A percentile compares a stretch with the other conserved stretches of the same genome.
phyloP scores from a whole-genome alignment of 345 rosid species.

The Gossypium thurberi region DNA sequence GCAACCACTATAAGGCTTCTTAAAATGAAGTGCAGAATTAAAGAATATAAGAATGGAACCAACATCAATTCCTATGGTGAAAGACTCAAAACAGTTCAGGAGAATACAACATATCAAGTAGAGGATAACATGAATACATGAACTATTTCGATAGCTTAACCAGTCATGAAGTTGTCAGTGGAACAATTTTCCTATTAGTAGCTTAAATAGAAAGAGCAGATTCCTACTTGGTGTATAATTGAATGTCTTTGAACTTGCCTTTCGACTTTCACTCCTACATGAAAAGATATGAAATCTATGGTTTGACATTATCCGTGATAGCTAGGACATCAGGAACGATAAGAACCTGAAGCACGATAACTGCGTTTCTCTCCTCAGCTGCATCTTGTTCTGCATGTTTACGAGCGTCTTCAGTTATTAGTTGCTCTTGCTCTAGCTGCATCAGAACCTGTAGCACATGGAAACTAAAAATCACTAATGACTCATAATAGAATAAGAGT shows the following conservation, averaged over 20 bases:
- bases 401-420: conserved; percentile 86
- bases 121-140: too few species aligned
- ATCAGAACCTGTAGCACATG: conserved; percentile 51
- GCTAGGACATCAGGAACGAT: neutral
- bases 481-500: neutral
- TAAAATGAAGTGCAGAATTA: neutral
- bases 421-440: conserved; percentile 86
- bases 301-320: neutral
- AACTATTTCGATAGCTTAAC: neutral
- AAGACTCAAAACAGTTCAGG: neutral
- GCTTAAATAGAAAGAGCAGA: neutral
- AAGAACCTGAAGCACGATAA: conserved; percentile 61
- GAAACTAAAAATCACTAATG: conserved; percentile 8
- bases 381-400: conserved; percentile 70
- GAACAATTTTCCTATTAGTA: neutral
- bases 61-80: neutral
- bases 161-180: neutral
- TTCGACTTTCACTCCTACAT: neutral
- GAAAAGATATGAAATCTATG: neutral
- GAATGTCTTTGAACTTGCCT: neutral
- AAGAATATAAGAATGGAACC: neutral
- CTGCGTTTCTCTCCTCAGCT: conserved; percentile 58
- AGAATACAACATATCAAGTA: neutral
- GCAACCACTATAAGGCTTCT: neutral
- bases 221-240: neutral